These are phyloP conservation scores for Paraphoma chrysanthemicola DNA, from an alignment of 2,329 filamentous ascomycete genomes.

Conservation along the genomic window DNA sequence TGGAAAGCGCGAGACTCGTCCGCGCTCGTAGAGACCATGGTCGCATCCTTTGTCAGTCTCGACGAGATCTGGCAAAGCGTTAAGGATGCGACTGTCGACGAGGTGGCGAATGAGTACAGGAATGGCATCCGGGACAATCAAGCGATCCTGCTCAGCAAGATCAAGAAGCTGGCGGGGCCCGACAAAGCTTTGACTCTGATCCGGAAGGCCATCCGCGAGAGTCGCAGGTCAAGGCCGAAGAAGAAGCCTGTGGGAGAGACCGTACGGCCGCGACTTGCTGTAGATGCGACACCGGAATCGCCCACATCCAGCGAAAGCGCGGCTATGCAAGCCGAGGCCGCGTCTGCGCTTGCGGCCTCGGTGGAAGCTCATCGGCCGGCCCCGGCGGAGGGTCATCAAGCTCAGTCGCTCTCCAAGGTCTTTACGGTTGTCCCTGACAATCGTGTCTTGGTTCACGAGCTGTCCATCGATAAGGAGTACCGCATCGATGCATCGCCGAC, in stretches of 20 bases:
- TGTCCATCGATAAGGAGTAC: constrained; percentile 81
- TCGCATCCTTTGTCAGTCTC: constrained; percentile 84
- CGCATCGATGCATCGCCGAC: constrained; percentile 67
- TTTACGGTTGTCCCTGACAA: constrained; percentile 74
- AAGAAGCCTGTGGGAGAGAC: constrained; percentile 72
- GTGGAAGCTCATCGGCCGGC: constrained; percentile 15
- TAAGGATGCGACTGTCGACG: constrained; percentile 76
- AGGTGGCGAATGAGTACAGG: constrained; percentile 77
- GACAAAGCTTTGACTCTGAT: constrained; percentile 76
- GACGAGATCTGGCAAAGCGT: constrained; percentile 85
- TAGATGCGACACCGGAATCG: constrained; percentile 45
- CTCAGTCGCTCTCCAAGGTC: constrained; percentile 59
- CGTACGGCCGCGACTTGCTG: constrained; percentile 71
- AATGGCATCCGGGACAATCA: constrained; percentile 84
- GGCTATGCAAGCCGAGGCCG: constrained; percentile 47
- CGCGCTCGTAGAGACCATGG: constrained; percentile 81
- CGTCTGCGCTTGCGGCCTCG: constrained; percentile 38
- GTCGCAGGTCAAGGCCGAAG: constrained; percentile 68
- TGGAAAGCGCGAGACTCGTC: constrained; percentile 85
- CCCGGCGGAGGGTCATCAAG: constrained; percentile 40
- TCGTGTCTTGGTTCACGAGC: constrained; percentile 76
- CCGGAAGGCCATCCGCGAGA: constrained; percentile 75
- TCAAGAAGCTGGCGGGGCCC: constrained; percentile 77
- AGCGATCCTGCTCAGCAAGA: constrained; percentile 77
- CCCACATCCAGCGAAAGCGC: constrained; percentile 34